Conservation (phyloP, 176 grass and related monocot genomes). For the Carex parvula region DNA sequence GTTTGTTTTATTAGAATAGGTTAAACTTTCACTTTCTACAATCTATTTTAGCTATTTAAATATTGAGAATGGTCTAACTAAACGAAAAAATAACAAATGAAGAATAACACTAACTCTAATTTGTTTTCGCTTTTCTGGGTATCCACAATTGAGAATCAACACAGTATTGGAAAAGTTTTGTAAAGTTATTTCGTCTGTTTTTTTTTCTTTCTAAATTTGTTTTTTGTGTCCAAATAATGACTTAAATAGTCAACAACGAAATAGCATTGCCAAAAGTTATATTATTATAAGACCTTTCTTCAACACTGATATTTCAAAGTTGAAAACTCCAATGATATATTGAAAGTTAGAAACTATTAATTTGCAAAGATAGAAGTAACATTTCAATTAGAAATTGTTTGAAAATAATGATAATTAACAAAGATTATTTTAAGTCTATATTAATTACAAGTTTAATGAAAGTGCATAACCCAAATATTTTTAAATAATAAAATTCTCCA, state of each 20-base stretch:
- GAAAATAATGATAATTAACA: neutral
- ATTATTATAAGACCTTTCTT: neutral
- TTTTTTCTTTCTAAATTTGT: neutral
- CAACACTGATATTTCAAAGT: neutral
- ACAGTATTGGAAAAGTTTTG: too few species aligned
- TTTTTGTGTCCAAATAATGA: neutral
- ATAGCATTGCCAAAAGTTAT: neutral
- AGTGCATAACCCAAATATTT: neutral
- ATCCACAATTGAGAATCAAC: too few species aligned
- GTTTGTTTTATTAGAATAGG: too few species aligned
- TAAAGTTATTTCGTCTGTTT: too few species aligned
- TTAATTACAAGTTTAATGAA: neutral
- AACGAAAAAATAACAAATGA: too few species aligned
- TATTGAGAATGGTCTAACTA: too few species aligned
- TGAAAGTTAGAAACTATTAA: neutral
- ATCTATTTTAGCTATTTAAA: too few species aligned
- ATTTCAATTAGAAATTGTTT: neutral
- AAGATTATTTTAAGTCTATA: neutral
- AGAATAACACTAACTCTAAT: too few species aligned
- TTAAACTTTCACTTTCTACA: too few species aligned
- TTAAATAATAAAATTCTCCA: neutral
- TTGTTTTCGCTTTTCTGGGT: too few species aligned
- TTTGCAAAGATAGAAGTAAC: neutral
- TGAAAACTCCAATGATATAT: neutral
- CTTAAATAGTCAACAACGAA: too few species aligned